Percentiles rank a stretch among this genome's conserved stretches.
These are phyloP conservation scores for Pichia californica DNA, from an alignment of 805 yeast species.

Conservation along the genomic window DNA sequence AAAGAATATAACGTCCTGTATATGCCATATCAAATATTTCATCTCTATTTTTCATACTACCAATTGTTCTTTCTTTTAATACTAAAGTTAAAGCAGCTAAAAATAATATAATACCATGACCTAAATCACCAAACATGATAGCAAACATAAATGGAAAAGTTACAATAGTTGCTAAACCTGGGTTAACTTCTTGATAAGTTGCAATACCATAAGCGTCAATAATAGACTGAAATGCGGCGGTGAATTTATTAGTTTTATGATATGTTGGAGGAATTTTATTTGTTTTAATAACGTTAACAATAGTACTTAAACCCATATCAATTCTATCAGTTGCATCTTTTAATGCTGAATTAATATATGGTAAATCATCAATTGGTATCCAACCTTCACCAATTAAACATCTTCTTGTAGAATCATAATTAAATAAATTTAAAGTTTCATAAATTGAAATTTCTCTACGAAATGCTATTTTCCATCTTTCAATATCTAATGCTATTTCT, in stretches of 20 bases:
- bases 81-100: conserved; percentile 69
- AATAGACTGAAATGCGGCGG: conserved; percentile 86
- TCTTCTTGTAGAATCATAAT: conserved; percentile 76
- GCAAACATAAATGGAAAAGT: conserved; percentile 99
- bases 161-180: conserved; percentile 89
- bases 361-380: conserved; percentile 79
- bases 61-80: conserved; percentile 64
- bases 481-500: conserved; percentile 68
- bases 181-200: conserved; percentile 89
- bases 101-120: conserved; percentile 85
- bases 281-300: conserved; percentile 55
- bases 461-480: conserved; percentile 62
- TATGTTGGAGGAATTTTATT: conserved; percentile 73
- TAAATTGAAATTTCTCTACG: conserved; percentile 82
- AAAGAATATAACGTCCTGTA: conserved; percentile 82
- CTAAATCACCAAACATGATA: conserved; percentile 97
- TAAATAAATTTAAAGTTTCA: conserved; percentile 69
- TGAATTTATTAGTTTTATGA: conserved; percentile 91
- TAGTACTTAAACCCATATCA: conserved; percentile 40
- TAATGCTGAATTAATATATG: conserved; percentile 57
- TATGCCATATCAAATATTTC: conserved; percentile 97
- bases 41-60: conserved; percentile 58
- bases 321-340: conserved; percentile 54
- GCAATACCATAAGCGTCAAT: conserved; percentile 96
- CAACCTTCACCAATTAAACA: conserved; percentile 95